Base-by-base conservation (phyloP, 208 protist genomes). In the Naegleria fowleri region DNA sequence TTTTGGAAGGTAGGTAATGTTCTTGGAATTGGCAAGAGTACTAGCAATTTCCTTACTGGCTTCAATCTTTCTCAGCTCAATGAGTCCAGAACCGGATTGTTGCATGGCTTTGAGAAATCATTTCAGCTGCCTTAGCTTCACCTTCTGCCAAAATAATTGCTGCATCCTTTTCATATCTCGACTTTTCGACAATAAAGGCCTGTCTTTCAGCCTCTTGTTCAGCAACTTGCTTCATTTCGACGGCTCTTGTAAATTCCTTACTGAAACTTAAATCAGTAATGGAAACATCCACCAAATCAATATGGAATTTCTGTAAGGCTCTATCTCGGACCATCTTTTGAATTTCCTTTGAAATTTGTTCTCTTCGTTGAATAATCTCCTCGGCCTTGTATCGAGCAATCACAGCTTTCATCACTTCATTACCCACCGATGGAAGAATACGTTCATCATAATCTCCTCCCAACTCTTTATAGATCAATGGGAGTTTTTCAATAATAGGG, bases 331-430 rank as follows among this genome's bases (percentile, higher is more conserved):
- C 94, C 95, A 96, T 96, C 11, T 98, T 90, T 58, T 93, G 96
- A 90, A 99, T 99, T 43, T 96, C 94, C 86, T 95, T 93, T 88
- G 94, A 97, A 88, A 99, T 97, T 92, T 98, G 94, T 59, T 97
- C 98, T 90, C 98, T 96, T 95, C 98, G 96, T 59, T 97, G 98
- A 91, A 99, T 98, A 25, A 99, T 95, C 94, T 99, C 98, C 0
- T 97, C 95, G 9, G 98, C 99, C 93, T 99, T 99, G 93, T 99
- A 99, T 94, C 99, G 98, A 25, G 99, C 99, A 91, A 99, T 98
- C 0, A 99, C 98, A 59, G 96, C 95, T 90, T 99, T 99, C 91
- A 99, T 97, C 75, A 99, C 98, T 94, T 99, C 99, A 93, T 99
- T 99, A 76, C 98, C 97, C 41, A 99, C 98, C 0, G 98, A 99